Evolutionary conservation across 192 early-diverging fungal species (phyloP), one percentile per base, ranked within the genome.

Genomic region (Mortierella claussenii): DNA sequence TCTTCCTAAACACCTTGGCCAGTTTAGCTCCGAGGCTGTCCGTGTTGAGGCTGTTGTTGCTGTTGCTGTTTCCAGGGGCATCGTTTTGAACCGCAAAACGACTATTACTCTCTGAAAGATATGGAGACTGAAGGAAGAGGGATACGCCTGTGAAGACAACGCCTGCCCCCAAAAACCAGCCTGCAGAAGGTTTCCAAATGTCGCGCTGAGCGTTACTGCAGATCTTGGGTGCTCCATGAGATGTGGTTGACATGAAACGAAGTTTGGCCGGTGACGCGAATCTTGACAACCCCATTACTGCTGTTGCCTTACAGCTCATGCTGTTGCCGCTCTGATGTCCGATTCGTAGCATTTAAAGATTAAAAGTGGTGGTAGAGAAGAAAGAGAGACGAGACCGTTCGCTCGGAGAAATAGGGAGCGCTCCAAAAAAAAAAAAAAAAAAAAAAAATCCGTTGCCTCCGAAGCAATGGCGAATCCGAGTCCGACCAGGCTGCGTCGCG

Each of bases 141-240:
- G 64, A 61, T 34, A 67, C 59, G 4, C 73, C 59, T 17, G 64
- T 55, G 23, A 76, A 76, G 33, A 76, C 73, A 1, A 66, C 34
- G 15, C 73, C 73, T n/a, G 73, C 64, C 0, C 73, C 73, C 4
- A 76, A 2, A 17, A 55, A 60, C 73, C 63, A 67, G 5, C 55
- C 8, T n/a, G 44, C 33, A 7, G 63, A 60, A 4, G 56, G 70
- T 48, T 30, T 24, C 20, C 48, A 44, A 47, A 45, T 45, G 59
- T 15, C 32, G n/a, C 10, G 30, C 32, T 28, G 24, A 4, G 24
- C 21, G 7, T 45, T n/a, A n/a, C n/a, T n/a, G n/a, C n/a, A n/a
- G n/a, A n/a, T n/a, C n/a, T n/a, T n/a, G n/a, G n/a, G n/a, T n/a
- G n/a, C n/a, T 3, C 47, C 2, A n/a, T 27, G 37, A 42, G 43